Percentiles rank a stretch among this genome's conserved stretches.
These are phyloP conservation scores for Nigrospora sphaerica DNA, from an alignment of 2,329 filamentous ascomycete species.

Conservation along the genomic window DNA sequence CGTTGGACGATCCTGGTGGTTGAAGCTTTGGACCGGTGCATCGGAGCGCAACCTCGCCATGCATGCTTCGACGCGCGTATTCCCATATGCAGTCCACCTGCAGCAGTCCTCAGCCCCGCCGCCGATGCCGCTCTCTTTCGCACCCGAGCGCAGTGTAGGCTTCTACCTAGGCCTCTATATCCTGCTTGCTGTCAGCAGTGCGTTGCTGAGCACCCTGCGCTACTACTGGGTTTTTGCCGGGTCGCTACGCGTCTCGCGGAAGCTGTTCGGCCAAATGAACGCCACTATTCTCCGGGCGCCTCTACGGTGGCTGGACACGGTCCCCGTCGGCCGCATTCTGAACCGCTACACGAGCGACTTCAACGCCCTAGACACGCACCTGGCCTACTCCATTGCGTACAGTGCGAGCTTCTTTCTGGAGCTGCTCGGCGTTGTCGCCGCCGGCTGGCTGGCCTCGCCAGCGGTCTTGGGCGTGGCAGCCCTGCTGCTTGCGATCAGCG, in stretches of 20 bases:
- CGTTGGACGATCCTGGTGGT: slow-evolving; percentile 57
- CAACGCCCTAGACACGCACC: slow-evolving; percentile 60
- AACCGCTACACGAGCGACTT: slow-evolving; percentile 78
- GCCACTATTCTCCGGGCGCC: slow-evolving; percentile 64
- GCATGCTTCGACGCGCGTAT: slow-evolving; percentile 22
- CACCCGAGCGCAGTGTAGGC: slow-evolving; percentile 31
- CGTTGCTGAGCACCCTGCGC: slow-evolving; percentile 53
- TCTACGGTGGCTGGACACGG: slow-evolving; percentile 73
- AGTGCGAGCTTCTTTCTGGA: slow-evolving; percentile 53
- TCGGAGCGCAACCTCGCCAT: slow-evolving; percentile 16
- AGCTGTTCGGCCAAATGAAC: slow-evolving; percentile 60
- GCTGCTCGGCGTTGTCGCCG: slow-evolving; percentile 58
- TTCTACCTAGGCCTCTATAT: slow-evolving; percentile 68
- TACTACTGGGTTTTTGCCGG: slow-evolving; percentile 59
- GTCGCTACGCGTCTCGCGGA: slow-evolving; percentile 61
- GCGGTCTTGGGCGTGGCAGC: slow-evolving; percentile 56
- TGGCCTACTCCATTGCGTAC: slow-evolving; percentile 57
- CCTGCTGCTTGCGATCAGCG: slow-evolving; percentile 48
- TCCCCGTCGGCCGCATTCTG: slow-evolving; percentile 67
- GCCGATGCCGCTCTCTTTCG: slow-evolving; percentile 19
- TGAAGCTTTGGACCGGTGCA: slow-evolving; percentile 53
- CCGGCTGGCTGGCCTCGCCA: slow-evolving; percentile 61
- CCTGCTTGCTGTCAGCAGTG: slow-evolving; percentile 47
- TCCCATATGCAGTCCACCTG: slow-evolving; percentile 35
- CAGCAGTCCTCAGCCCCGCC: slow-evolving; percentile 37